Conservation (phyloP, 441 rosid genomes). For the Euphorbia schlechtendalii region DNA sequence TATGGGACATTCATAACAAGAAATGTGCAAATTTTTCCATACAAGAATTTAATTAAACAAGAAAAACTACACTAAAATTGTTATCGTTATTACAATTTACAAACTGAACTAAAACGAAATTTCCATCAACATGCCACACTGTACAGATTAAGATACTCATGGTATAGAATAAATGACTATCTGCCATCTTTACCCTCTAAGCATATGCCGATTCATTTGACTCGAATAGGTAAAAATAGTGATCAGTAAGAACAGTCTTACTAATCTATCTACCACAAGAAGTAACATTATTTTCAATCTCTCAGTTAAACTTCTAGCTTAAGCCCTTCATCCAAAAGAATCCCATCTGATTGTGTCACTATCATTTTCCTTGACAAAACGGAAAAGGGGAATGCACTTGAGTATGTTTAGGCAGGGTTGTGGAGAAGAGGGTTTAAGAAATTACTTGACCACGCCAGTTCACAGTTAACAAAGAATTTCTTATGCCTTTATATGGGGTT, state of each 20-base stretch:
- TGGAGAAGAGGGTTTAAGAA: not conserved
- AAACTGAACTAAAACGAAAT: not conserved
- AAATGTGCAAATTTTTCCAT: not conserved
- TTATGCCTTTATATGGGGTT: not conserved
- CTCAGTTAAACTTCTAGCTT: not conserved
- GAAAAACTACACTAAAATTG: not conserved
- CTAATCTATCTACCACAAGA: not conserved
- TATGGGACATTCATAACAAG: not conserved
- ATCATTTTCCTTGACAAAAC: too few species aligned
- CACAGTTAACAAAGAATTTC: not conserved
- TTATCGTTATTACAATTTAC: not conserved
- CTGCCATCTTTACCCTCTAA: not conserved
- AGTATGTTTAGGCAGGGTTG: not conserved
- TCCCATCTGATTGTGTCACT: too few species aligned
- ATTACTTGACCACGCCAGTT: not conserved
- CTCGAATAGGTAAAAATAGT: not conserved
- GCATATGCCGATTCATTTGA: not conserved
- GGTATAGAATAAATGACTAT: not conserved
- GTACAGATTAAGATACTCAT: not conserved
- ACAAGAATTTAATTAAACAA: constrained; percentile 7
- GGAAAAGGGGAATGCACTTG: not conserved
- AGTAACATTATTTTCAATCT: not conserved
- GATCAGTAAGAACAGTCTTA: constrained; percentile 1
- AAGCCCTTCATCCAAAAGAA: not conserved
- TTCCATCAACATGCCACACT: not conserved